phyloP scores from a whole-genome alignment of 108 stramenopile species.

The Fistulifera solaris region DNA sequence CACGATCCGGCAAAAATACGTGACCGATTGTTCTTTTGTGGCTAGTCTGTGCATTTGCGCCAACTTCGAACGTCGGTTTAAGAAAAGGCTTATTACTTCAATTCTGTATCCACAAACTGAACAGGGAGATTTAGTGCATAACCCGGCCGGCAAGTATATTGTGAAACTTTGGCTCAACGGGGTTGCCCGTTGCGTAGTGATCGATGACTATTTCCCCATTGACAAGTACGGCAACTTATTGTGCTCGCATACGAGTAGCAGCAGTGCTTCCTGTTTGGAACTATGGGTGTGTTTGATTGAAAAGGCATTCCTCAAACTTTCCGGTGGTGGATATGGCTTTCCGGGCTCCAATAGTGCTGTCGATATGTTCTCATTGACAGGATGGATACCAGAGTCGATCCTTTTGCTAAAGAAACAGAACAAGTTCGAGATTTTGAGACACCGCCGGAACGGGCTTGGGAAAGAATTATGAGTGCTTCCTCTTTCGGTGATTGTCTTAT shows the following conservation, averaged over 20 bases:
- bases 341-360: constrained; percentile 87
- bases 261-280: constrained; percentile 38
- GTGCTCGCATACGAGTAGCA: constrained; percentile 50
- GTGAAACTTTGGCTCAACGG: constrained; percentile 93
- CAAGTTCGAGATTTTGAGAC: constrained; percentile 58
- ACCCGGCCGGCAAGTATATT: constrained; percentile 84
- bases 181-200: constrained; percentile 69
- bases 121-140: constrained; percentile 57
- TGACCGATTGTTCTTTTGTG: constrained; percentile 91
- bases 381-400: constrained; percentile 91
- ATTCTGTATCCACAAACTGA: constrained; percentile 77
- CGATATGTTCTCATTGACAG: constrained; percentile 85
- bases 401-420: constrained; percentile 44
- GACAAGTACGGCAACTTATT: constrained; percentile 60
- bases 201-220: constrained; percentile 88
- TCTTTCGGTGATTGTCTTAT: constrained; percentile 82
- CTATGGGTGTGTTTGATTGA: constrained; percentile 89
- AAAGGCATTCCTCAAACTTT: constrained; percentile 93
- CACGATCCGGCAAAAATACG: constrained; percentile 71
- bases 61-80: constrained; percentile 65
- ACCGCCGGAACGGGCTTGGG: constrained; percentile 72
- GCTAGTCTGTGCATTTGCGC: constrained; percentile 85
- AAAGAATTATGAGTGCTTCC: constrained; percentile 57
- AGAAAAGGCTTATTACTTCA: constrained; percentile 49
- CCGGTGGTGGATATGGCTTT: constrained; percentile 83